Evolutionary conservation across 805 yeast genomes (phyloP), one percentile per base, ranked within the genome.

Genomic region (Starmerella stigmatis): DNA sequence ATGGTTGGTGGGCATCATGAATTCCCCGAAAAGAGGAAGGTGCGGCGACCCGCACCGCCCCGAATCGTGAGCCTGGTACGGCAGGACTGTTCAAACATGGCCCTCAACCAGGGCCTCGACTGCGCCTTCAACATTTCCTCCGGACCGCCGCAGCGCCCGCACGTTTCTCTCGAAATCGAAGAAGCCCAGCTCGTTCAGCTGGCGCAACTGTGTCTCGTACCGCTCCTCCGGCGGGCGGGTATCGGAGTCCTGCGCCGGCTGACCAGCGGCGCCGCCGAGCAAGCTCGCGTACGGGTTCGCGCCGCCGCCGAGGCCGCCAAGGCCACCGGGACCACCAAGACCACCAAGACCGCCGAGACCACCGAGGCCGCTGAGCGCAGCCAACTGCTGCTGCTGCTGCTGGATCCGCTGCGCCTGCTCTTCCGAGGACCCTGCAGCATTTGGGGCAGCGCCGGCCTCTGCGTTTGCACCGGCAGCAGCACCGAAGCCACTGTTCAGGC

Each of bases 91-190:
- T 22, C 43, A 50, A 3, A 50, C 50, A 45, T 67, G 65, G 22
- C 82, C 83, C 50, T 73, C 81, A 47, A 88, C 71, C 56, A 88
- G 68, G 44, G 85, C 83, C 64, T 89, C 96, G 42, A 89, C 71
- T 10, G 98, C 98, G 37, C 96, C 96, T 66, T 89, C 96, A 21
- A 89, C 96, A 51, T 88, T 84, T 8, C 98, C 98, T 27, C 98
- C 98, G 45, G 89, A 78, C 66, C 97, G 78, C 68, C 96, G 78
- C 57, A 92, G 72, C 1, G 97, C 97, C 23, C 78, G 79, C 20
- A 92, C 86, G 60, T 92, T 92, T 55, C 84, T 74, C 55, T 89
- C 97, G 60, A 89, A 89, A 55, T 89, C 96, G 54, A 75, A 77
- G 67, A 89, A 89, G 6, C 92, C 92, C 74, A 82, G 79, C 58